Evolutionary conservation across 805 yeast species (phyloP).

Genomic region (Phaffomyces opuntiae): DNA sequence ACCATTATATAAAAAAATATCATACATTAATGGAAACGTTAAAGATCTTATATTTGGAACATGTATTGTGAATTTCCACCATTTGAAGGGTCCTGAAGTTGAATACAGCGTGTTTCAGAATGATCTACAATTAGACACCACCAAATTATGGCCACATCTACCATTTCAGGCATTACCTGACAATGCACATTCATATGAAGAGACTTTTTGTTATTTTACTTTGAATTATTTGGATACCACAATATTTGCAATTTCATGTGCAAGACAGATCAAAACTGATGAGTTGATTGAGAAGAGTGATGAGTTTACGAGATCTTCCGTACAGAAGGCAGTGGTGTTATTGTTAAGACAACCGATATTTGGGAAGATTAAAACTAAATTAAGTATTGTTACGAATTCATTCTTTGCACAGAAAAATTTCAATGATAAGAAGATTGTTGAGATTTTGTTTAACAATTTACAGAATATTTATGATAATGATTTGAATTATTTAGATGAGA

Average conservation of each 20-base stretch:
- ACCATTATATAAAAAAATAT: conserved; percentile 9
- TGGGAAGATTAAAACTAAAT: conserved; percentile 81
- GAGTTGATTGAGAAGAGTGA: conserved; percentile 49
- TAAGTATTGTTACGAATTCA: conserved; percentile 81
- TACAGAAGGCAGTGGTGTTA: conserved; percentile 87
- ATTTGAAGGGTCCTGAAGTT: conserved; percentile 87
- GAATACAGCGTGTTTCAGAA: conserved; percentile 68
- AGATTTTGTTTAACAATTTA: conserved; percentile 62
- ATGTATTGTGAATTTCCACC: conserved; percentile 90
- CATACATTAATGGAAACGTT: conserved; percentile 14
- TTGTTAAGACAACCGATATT: conserved; percentile 83
- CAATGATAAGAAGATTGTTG: conserved; percentile 59
- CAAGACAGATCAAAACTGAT: conserved; percentile 66
- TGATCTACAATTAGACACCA: conserved; percentile 4
- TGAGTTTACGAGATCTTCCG: conserved; percentile 76
- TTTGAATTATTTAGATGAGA: conserved; percentile 32
- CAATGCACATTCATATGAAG: conserved; percentile 90
- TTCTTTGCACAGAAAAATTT: conserved; percentile 80
- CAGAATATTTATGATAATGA: conserved; percentile 32
- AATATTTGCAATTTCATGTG: conserved; percentile 91
- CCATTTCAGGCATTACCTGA: conserved; percentile 96
- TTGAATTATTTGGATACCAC: conserved; percentile 60
- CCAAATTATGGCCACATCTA: conserved; percentile 67
- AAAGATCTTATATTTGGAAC: conserved; percentile 60
- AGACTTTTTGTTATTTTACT: conserved; percentile 88